phyloP scores from a whole-genome alignment of 306 rosid species.

The Lagenaria siceraria region DNA sequence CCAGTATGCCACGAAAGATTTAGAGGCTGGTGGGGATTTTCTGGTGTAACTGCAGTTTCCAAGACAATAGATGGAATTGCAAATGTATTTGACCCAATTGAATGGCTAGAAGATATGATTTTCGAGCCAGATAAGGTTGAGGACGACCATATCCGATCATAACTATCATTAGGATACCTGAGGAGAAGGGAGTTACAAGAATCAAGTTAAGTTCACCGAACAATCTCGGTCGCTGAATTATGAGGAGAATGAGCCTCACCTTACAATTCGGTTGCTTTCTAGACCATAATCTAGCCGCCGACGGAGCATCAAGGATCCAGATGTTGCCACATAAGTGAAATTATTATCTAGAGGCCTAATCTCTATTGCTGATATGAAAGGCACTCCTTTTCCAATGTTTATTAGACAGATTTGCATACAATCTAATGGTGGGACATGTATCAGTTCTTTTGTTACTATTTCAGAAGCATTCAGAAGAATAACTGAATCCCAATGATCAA shows the following conservation, averaged over 20 bases:
- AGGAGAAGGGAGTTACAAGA: neutral
- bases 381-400: neutral
- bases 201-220: neutral
- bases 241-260: neutral
- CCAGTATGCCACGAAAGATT: constrained; percentile 10
- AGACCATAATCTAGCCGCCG: constrained; percentile 12
- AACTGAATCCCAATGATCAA: constrained; percentile 15
- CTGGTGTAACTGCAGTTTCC: constrained; percentile 23
- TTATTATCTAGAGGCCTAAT: constrained; percentile 13
- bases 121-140: neutral
- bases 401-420: constrained; percentile 13
- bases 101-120: neutral
- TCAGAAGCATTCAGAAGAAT: neutral
- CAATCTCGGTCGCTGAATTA: neutral
- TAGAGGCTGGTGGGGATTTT: neutral
- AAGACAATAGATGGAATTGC: constrained; percentile 23
- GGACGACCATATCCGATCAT: constrained; percentile 38
- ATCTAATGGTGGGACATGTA: constrained; percentile 8
- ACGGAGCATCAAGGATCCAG: constrained; percentile 12
- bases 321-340: neutral
- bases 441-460: constrained; percentile 6
- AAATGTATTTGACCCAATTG: neutral
- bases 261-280: neutral
- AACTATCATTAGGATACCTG: constrained; percentile 25
- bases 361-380: constrained; percentile 22